Evolutionary conservation across 768 basidiomycete species (phyloP), one percentile per base, ranked within the genome.

Genomic region (Suillus alpinus): DNA sequence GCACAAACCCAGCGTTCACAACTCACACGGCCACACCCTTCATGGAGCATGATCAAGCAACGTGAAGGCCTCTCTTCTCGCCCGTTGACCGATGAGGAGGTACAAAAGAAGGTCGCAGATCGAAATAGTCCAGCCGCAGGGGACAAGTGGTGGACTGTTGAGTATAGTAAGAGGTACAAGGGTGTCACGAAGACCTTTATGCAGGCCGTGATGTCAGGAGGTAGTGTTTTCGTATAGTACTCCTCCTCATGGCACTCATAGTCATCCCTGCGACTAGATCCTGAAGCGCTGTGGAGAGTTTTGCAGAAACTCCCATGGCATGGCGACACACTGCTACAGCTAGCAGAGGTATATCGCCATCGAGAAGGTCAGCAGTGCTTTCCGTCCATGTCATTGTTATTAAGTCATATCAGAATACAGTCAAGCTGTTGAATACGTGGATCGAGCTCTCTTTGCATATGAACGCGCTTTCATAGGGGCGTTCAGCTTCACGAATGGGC

Each of bases 391-490:
- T 57, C 36, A 52, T 55, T 20, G 6, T 46, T 43, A 57, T 52
- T 50, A 34, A 23, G 14, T n/a, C 41, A 37, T 37, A 13, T 63
- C 58, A 93, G 94, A 97, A 69, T 86, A 94, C 67, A 81, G 88
- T 40, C 85, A 88, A 57, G 92, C 94, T 0, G 86, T 91, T 4
- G 94, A 97, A 62, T 93, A 86, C 67, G 86, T 94, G n/a, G 91
- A 94, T 59, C 85, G 95, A n/a, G 91, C 95, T 0, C 73, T 99
- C 16, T 98, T 95, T 76, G 87, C 94, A 0, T 97, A 95, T 63
- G 95, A 98, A 68, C 86, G 94, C 13, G 86, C 91, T 12, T 91
- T 98, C 65, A 82, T 94, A 16, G 92, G 94, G 2, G 79, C 89
- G 0, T 96, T 95, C 79, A 92, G 83, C 65, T 88, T 97, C 73